These are phyloP conservation scores for Teratosphaeriaceae sp. DNA, from an alignment of 2,329 filamentous ascomycete species.

Conservation along the genomic window DNA sequence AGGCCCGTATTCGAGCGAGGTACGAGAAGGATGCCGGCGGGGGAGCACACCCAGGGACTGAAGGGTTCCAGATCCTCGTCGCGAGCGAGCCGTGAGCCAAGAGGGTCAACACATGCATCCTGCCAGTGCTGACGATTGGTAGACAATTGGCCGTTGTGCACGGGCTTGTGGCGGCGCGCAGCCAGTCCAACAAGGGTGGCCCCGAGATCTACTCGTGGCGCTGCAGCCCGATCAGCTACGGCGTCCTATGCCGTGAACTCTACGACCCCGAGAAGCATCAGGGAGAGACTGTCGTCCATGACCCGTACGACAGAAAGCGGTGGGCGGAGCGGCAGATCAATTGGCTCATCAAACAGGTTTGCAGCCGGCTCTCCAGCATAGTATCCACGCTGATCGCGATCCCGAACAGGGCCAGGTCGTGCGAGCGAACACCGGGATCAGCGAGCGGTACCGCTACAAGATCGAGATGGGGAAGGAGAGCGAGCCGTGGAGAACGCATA, in stretches of 20 bases:
- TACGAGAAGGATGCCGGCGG: conserved; percentile 7
- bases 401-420: conserved; percentile 10
- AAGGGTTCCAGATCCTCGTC: conserved; percentile 7
- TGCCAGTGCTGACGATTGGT: neutral
- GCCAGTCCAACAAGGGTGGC: conserved; percentile 3
- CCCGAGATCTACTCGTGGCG: conserved; percentile 3
- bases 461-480: conserved; percentile 8
- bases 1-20: conserved; percentile 6
- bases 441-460: conserved; percentile 10
- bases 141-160: conserved; percentile 7
- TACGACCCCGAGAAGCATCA: conserved; percentile 12
- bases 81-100: conserved; percentile 12
- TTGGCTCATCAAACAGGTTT: conserved; percentile 14
- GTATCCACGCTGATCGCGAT: too few species aligned
- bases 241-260: conserved; percentile 10
- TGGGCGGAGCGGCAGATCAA: conserved; percentile 14
- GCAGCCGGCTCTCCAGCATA: too few species aligned
- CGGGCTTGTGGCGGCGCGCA: conserved; percentile 3
- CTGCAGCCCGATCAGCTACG: conserved; percentile 14
- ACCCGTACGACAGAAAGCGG: conserved; percentile 11
- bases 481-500: conserved; percentile 7
- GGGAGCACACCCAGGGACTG: conserved; percentile 1
- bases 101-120: too few species aligned
- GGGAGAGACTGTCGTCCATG: conserved; percentile 3
- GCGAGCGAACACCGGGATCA: conserved; percentile 2